Base-by-base conservation (phyloP, 805 yeast genomes). In the Saccharomyces mikatae region DNA sequence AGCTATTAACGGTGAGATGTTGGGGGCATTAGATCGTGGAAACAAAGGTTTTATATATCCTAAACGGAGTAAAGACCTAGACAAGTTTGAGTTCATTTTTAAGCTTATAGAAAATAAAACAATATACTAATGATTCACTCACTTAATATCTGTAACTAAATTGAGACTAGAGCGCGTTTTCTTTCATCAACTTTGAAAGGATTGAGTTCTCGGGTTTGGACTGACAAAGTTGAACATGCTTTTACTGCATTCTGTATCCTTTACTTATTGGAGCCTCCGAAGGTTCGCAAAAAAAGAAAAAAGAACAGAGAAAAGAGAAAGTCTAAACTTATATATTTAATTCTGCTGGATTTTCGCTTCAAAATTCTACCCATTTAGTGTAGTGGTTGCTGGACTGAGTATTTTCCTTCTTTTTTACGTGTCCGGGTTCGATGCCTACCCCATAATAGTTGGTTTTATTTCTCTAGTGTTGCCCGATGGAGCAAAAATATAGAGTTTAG, bases 171-270 rank as follows among this genome's bases (percentile, higher is more conserved):
- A 14, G 17, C 6, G 8, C 14, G 31, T 10, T 29, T 8, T 9
- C 10, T 28, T 9, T 6, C 31, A 29, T 13, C 14, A n/a, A 1
- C 3, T 31, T 8, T 5, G n/a, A n/a, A n/a, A 14, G n/a, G 26
- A 24, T 24, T 32, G 6, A 6, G 41, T 21, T 17, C 9, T 32
- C 21, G 21, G 21, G 6, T n/a, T 32, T 32, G 41, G n/a, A 14
- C 21, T 32, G n/a, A 9, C 32, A 11, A 10, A 21, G 30, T 14
- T 47, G n/a, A 28, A 11, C 13, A 28, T 47, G 41, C 11, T 26
- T 26, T 17, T 5, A 47, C 17, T 26, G 49, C 17, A 26, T 47
- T 14, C 46, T 30, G 27, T 55, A 30, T 49, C 55, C 53, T 52
- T 49, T 54, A 49, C 14, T 36, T 36, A 36, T 36, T 36, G 44